Base-by-base conservation (phyloP, 2,329 filamentous ascomycete species). In the Aspergillus terreus region DNA sequence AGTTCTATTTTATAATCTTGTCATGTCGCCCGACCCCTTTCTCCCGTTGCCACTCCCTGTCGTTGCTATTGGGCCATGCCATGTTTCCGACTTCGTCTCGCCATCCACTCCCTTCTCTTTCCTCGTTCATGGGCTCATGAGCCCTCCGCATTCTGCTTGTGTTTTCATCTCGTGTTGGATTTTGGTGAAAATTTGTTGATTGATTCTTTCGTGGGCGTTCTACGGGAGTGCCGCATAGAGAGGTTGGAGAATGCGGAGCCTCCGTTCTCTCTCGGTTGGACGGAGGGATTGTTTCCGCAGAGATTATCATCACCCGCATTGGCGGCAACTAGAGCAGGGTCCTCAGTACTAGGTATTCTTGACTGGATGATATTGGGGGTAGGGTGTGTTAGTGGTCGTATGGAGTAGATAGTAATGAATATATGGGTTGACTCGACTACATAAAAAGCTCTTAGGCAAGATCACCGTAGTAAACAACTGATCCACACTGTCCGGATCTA, bases 141-240 rank as follows among this genome's bases (percentile, higher is more conserved):
- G 27, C 27, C 27, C 27, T 30, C 27, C 27, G 27, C 27, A 19
- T 32, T 48, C 49, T 52, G 44, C 23, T 52, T 49, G 49, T 54
- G 54, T 49, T 51, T 43, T 46, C 19, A 50, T 55, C 52, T 49
- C 47, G 43, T 46, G 48, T 49, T 44, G 46, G 36, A 23, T 49
- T 53, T 54, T 45, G 52, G 49, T 51, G 27, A 42, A 42, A 17
- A 21, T 56, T 38, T 52, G 42, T 55, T 44, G 47, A 51, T 56
- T 44, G 58, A 55, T 59, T 53, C 55, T 58, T 56, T 55, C 52
- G 55, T 49, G 55, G 65, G 66, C 60, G 60, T 64, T 57, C 58
- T 56, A 58, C 58, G 57, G 60, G 53, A 53, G 59, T 62, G 56
- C 56, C 55, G 25, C 15, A 68, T 68, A 67, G 66, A 67, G 66